A percentile compares a stretch with the other conserved stretches of the same genome.
Conservation (phyloP, 106 monocot species). For the Ottelia alismoides region DNA sequence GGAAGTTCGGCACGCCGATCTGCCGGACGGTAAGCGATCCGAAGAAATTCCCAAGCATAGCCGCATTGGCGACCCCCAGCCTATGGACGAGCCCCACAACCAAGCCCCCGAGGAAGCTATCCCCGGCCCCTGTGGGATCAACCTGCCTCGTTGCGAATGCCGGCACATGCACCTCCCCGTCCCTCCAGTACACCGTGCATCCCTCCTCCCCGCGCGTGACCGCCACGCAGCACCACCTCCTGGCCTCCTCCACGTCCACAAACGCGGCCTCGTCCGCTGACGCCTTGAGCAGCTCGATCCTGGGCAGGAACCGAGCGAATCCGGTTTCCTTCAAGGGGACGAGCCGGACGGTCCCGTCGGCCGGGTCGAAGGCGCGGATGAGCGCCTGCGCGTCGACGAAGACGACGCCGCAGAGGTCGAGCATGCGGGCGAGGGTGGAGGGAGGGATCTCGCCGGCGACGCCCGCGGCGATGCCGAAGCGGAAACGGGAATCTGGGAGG, state of each 20-base stretch:
- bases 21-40: slow-evolving; percentile 77
- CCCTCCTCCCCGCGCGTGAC: slow-evolving; percentile 79
- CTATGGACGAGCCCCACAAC: slow-evolving; percentile 52
- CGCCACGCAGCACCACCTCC: slow-evolving; percentile 60
- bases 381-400: slow-evolving; percentile 82
- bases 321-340: slow-evolving; percentile 30
- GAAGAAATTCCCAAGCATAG: slow-evolving; percentile 79
- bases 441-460: slow-evolving; percentile 78
- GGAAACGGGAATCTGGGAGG: slow-evolving; percentile 26
- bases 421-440: slow-evolving; percentile 47
- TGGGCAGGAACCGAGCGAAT: slow-evolving; percentile 47
- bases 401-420: slow-evolving; percentile 52
- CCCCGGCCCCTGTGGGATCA: slow-evolving; percentile 89
- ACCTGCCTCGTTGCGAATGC: slow-evolving; percentile 53
- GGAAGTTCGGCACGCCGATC: slow-evolving; percentile 71
- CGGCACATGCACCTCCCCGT: slow-evolving; percentile 41
- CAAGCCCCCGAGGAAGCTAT: slow-evolving; percentile 82
- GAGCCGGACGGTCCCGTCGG: slow-evolving; percentile 57
- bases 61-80: slow-evolving; percentile 46
- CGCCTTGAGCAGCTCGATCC: slow-evolving; percentile 71
- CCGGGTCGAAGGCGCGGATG: slow-evolving; percentile 58
- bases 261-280: slow-evolving; percentile 80
- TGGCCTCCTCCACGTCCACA: slow-evolving; percentile 42
- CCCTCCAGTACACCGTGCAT: slow-evolving; percentile 68
- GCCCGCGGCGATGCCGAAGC: slow-evolving; percentile 77